Conservation (phyloP, 257 asterid genomes). For the Fraxinus quadrangulata region DNA sequence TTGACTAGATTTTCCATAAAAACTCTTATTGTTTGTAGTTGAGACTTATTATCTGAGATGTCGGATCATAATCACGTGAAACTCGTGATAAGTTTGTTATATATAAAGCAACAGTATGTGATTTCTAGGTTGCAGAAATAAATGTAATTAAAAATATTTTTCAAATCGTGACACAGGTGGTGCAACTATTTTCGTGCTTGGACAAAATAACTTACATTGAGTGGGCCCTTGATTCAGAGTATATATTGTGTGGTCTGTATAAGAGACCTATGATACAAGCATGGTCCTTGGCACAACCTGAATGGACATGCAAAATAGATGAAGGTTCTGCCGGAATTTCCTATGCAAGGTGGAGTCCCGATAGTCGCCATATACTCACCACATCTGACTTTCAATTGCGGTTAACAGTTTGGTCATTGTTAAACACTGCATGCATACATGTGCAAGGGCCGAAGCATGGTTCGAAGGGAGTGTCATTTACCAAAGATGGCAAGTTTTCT, state of each 20-base stretch:
- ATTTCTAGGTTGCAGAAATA: conserved; percentile 20
- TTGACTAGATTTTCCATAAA: not conserved
- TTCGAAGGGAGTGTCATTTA: conserved; percentile 91
- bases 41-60: not conserved
- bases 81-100: not conserved
- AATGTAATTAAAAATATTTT: conserved; percentile 7
- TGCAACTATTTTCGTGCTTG: conserved; percentile 88
- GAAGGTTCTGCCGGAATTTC: conserved; percentile 97
- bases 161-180: conserved; percentile 51
- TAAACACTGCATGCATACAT: conserved; percentile 94
- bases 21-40: not conserved
- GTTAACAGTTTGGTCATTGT: conserved; percentile 90
- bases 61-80: not conserved
- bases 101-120: conserved; percentile 11
- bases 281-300: conserved; percentile 94
- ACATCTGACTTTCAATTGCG: conserved; percentile 94
- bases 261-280: conserved; percentile 98
- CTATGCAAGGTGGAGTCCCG: conserved; percentile 99
- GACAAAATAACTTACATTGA: conserved; percentile 90
- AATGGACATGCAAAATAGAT: conserved; percentile 99
- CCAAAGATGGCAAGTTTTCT: conserved; percentile 94
- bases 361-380: conserved; percentile 97
- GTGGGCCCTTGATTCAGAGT: conserved; percentile 97
- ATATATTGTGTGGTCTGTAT: conserved; percentile 86
- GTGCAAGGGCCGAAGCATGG: conserved; percentile 97